Conservation (phyloP, 108 stramenopile species). For the Skeletonema costatum region DNA sequence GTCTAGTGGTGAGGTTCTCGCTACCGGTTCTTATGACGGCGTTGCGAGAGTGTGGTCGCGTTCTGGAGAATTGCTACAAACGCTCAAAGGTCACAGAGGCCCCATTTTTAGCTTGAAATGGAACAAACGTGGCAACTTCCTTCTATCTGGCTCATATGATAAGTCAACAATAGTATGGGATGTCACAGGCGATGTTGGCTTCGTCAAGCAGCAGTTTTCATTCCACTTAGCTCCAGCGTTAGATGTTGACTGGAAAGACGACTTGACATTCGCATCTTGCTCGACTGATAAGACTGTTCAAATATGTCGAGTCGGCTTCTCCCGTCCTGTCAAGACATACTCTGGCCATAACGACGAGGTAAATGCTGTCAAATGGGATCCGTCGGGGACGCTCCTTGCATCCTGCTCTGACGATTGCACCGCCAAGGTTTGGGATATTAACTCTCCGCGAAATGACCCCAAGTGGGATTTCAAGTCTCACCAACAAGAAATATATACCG, state of each 20-base stretch:
- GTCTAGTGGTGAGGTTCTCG: conserved; percentile 87
- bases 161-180: conserved; percentile 97
- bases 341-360: conserved; percentile 92
- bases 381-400: conserved; percentile 89
- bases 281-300: conserved; percentile 95
- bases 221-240: conserved; percentile 89
- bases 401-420: conserved; percentile 96
- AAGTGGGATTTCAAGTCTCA: conserved; percentile 91
- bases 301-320: conserved; percentile 78
- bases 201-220: conserved; percentile 88
- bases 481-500: conserved; percentile 95
- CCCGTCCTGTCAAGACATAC: conserved; percentile 66
- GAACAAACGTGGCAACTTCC: conserved; percentile 90
- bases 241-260: conserved; percentile 97
- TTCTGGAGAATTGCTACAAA: conserved; percentile 79
- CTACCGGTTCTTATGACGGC: conserved; percentile 96
- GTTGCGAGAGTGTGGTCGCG: conserved; percentile 93
- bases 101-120: conserved; percentile 96
- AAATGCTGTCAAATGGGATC: conserved; percentile 97
- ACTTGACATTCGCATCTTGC: conserved; percentile 93
- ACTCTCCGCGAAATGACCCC: conserved; percentile 59
- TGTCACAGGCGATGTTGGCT: conserved; percentile 66
- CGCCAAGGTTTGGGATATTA: conserved; percentile 93
- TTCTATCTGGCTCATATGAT: conserved; percentile 94
- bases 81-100: conserved; percentile 89